A percentile compares a stretch with the other conserved stretches of the same genome.
These are phyloP conservation scores for Cucurbita ficifolia DNA, from an alignment of 306 rosid species.

Conservation along the genomic window DNA sequence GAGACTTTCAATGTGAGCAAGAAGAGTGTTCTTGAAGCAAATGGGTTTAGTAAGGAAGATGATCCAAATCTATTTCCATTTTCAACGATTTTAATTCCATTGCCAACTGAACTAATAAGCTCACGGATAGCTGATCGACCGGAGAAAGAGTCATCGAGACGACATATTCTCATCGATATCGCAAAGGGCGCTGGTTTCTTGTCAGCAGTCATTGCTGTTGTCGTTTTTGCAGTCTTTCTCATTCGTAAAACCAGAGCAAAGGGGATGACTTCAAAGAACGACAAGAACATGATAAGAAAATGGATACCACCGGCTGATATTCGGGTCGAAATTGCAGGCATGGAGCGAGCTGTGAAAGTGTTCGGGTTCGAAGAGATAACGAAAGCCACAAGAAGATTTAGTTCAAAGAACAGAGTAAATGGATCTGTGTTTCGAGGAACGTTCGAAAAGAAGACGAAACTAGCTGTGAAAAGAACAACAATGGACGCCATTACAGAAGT, in stretches of 20 bases:
- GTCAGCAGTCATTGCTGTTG: conserved; percentile 5
- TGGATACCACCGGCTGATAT: conserved; percentile 16
- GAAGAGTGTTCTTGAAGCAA: conserved; percentile 26
- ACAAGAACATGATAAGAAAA: neutral
- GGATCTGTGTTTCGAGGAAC: conserved; percentile 33
- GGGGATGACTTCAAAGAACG: neutral
- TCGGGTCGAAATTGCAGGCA: conserved; percentile 32
- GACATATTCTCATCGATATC: conserved; percentile 4
- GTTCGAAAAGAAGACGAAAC: conserved; percentile 11
- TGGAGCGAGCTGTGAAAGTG: conserved; percentile 24
- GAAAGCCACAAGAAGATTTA: conserved; percentile 35
- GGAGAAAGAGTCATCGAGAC: conserved; percentile 7
- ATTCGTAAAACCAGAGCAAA: conserved; percentile 15
- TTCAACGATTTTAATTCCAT: conserved; percentile 53
- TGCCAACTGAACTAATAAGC: conserved; percentile 29
- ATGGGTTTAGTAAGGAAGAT: conserved; percentile 23
- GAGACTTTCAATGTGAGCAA: conserved; percentile 25
- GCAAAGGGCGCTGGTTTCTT: conserved; percentile 14
- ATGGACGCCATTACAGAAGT: conserved; percentile 38
- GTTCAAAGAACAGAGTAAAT: conserved; percentile 28
- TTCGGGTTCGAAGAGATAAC: conserved; percentile 28
- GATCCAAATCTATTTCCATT: conserved; percentile 9
- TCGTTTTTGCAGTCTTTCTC: conserved; percentile 3
- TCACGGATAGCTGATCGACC: conserved; percentile 14
- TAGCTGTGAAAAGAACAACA: conserved; percentile 35